A percentile compares a stretch with the other conserved stretches of the same genome.
phyloP scores from a whole-genome alignment of 352 stramenopile species.

The Phytophthora pisi region DNA sequence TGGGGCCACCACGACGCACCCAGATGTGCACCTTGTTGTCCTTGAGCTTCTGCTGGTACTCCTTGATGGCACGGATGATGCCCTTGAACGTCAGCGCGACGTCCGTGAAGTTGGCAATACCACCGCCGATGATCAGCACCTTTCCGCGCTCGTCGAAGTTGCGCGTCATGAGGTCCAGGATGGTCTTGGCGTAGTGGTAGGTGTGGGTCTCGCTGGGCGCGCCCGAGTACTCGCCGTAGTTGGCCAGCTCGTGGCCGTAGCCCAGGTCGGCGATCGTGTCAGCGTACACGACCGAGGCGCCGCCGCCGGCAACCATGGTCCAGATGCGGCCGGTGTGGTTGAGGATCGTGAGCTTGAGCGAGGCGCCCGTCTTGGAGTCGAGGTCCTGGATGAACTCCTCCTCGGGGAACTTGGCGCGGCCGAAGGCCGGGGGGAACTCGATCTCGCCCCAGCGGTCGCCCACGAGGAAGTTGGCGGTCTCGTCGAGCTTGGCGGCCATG shows the following conservation, averaged over 20 bases:
- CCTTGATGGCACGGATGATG: conserved; percentile 95
- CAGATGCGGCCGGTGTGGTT: conserved; percentile 96
- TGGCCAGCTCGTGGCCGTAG: conserved; percentile 93
- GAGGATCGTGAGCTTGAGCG: conserved; percentile 97
- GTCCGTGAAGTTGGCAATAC: conserved; percentile 99
- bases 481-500: conserved; percentile 97
- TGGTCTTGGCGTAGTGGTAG: conserved; percentile 97
- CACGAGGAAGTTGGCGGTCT: conserved; percentile 95
- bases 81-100: conserved; percentile 97
- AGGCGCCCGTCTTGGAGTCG: conserved; percentile 95
- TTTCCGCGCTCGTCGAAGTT: conserved; percentile 91
- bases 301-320: conserved; percentile 97
- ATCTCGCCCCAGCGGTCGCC: conserved; percentile 93
- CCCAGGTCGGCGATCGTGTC: conserved; percentile 97
- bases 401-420: conserved; percentile 95
- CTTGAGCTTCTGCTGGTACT: conserved; percentile 93
- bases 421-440: conserved; percentile 96
- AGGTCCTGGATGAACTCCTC: conserved; percentile 96
- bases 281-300: conserved; percentile 96
- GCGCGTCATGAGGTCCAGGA: conserved; percentile 96
- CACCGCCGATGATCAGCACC: conserved; percentile 97
- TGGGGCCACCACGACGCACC: conserved; percentile 95
- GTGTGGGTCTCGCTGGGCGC: conserved; percentile 96
- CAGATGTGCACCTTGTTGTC: conserved; percentile 93
- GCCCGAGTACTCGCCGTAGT: conserved; percentile 98